Evolutionary conservation across 768 basidiomycete genomes (phyloP), one percentile per base, ranked within the genome.

Genomic region (Boletus insuetus): DNA sequence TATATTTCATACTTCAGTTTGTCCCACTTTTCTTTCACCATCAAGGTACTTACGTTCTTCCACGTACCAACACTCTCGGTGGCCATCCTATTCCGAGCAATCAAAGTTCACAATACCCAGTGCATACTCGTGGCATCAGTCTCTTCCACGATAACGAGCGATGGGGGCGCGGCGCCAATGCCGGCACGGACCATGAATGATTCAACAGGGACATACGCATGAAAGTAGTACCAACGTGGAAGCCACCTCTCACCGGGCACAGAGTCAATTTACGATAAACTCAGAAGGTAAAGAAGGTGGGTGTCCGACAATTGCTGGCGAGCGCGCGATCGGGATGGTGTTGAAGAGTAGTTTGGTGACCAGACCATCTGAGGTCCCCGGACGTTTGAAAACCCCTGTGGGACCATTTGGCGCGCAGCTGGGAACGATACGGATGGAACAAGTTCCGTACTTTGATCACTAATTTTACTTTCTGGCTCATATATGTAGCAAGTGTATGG

Each of bases 171-270:
- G 13, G 51, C 43, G 3, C 54, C 59, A 8, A 53, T 56, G 7
- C 59, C 59, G 39, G 47, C 41, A 2, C 47, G 47, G 20, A 61
- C 13, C 44, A 17, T 17, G 26, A 53, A 53, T 3, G 51, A 39
- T 19, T 24, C 51, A 11, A 58, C 41, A 22, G 59, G 54, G 13
- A 34, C 50, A 1, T 24, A 17, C 13, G 41, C 42, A 13, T 49
- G 35, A 8, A 61, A 56, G 22, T 20, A 32, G 51, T 61, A 1
- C 50, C 22, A 34, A 54, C 47, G 22, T 59, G 52, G 40, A 59
- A 54, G 17, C 58, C 44, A 26, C 37, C 16, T 4, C 24, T 16
- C 22, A 56, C 34, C 34, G 34, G 26, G 11, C 34, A 2, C 3
- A 14, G 13, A 5, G 31, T 46, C 13, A 56, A 35, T 32, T 49